A percentile compares a stretch with the other conserved stretches of the same genome.
phyloP scores from a whole-genome alignment of 192 early-diverging fungal genomes.

The Backusella psychrophila region DNA sequence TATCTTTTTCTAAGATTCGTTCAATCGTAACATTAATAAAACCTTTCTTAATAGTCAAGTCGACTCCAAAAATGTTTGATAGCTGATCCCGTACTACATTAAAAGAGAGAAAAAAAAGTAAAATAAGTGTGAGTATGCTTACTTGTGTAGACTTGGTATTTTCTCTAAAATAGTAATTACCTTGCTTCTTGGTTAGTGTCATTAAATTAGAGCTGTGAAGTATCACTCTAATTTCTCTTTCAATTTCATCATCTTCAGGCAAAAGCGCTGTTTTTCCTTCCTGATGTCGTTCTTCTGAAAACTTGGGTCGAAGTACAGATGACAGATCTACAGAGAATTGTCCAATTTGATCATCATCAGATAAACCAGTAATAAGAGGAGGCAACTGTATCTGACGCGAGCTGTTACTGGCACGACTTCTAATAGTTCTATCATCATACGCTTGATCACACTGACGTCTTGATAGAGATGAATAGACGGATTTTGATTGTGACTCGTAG shows the following conservation, averaged over 20 bases:
- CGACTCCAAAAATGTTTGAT: slow-evolving; percentile 58
- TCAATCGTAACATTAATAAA: slow-evolving; percentile 71
- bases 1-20: slow-evolving; percentile 25
- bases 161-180: slow-evolving; percentile 5
- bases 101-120: slow-evolving; percentile 12
- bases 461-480: background rate
- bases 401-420: background rate
- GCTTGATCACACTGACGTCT: background rate
- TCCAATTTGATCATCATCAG: slow-evolving; percentile 5
- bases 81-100: slow-evolving; percentile 61
- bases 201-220: slow-evolving; percentile 59
- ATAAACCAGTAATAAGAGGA: slow-evolving; percentile 8
- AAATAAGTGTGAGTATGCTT: background rate
- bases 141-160: background rate
- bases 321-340: slow-evolving; percentile 23
- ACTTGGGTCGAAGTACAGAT: background rate
- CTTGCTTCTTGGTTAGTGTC: slow-evolving; percentile 70
- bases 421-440: slow-evolving; percentile 6
- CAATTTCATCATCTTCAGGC: slow-evolving; percentile 41
- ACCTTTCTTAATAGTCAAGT: slow-evolving; percentile 57
- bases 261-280: slow-evolving; percentile 8
- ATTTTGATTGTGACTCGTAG: slow-evolving; percentile 20
- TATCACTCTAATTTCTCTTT: slow-evolving; percentile 66
- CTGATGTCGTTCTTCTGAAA: background rate
- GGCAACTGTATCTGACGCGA: background rate